Evolutionary conservation across 257 asterid genomes (phyloP).

Genomic region (Coffea eugenioides): DNA sequence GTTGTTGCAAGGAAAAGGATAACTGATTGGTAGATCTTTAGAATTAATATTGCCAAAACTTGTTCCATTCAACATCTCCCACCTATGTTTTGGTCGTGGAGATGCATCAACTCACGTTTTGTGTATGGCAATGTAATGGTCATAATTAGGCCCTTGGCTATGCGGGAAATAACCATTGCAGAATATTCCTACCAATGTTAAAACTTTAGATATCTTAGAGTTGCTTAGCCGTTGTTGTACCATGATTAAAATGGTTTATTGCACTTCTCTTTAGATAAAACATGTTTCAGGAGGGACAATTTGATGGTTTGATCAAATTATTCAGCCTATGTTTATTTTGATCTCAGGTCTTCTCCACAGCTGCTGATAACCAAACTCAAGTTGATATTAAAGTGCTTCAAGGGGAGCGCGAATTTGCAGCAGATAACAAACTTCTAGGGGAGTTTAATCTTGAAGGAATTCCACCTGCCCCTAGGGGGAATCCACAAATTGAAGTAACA

Average conservation of each 20-base stretch:
- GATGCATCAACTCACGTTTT: background rate
- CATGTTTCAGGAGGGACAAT: background rate
- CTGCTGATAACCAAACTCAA: conserved; percentile 52
- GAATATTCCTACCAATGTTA: background rate
- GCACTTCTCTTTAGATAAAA: too few relatives aligned
- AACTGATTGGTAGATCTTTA: background rate
- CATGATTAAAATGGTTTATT: background rate
- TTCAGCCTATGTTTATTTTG: background rate
- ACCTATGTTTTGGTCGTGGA: background rate
- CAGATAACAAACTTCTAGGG: conserved; percentile 74
- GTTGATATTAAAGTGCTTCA: conserved; percentile 48
- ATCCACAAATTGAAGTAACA: conserved; percentile 82
- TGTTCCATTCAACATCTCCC: background rate
- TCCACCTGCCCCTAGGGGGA: conserved; percentile 83
- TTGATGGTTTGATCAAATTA: background rate
- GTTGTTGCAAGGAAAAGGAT: background rate
- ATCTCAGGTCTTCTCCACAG: conserved; percentile 45
- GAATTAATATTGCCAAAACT: background rate
- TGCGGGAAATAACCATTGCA: background rate
- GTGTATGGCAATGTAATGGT: background rate
- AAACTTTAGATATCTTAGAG: background rate
- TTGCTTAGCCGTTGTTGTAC: background rate
- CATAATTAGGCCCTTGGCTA: background rate
- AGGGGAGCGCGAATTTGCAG: conserved; percentile 85
- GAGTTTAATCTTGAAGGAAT: conserved; percentile 80